phyloP scores from a whole-genome alignment of 2,329 filamentous ascomycete species.

The Diaporthe ilicicola region DNA sequence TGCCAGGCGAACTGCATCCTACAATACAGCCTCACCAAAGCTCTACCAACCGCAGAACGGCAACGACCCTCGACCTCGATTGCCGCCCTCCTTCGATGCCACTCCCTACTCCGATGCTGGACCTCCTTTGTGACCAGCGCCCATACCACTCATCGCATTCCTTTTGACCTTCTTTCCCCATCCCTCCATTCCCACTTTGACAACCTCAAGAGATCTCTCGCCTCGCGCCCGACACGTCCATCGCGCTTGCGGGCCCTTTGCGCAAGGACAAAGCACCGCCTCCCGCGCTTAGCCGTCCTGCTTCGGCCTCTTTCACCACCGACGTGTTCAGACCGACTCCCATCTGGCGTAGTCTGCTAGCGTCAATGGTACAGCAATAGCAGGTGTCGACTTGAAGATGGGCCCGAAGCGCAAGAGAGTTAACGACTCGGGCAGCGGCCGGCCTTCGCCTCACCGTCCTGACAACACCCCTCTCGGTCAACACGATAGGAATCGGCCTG shows the following conservation, averaged over 20 bases:
- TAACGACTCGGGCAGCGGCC: conserved; percentile 55
- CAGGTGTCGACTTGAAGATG: conserved; percentile 49
- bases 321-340: neutral
- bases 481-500: conserved; percentile 63
- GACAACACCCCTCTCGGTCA: conserved; percentile 63
- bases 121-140: conserved; percentile 11
- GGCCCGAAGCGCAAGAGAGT: conserved; percentile 68
- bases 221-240: conserved; percentile 27
- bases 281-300: neutral
- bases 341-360: neutral
- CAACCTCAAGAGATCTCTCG: conserved; percentile 14
- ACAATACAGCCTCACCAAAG: conserved; percentile 23
- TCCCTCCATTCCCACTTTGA: neutral
- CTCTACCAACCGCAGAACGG: conserved; percentile 9
- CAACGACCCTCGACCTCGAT: conserved; percentile 5
- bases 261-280: conserved; percentile 27
- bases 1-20: conserved; percentile 12
- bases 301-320: neutral
- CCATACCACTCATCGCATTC: conserved; percentile 32
- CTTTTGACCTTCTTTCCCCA: conserved; percentile 2
- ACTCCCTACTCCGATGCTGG: conserved; percentile 19
- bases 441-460: conserved; percentile 71
- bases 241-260: conserved; percentile 7
- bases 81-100: conserved; percentile 4
- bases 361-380: conserved; percentile 29